A percentile compares a stretch with the other conserved stretches of the same genome.
phyloP scores from a whole-genome alignment of 257 asterid genomes.

The Solanum chaucha region DNA sequence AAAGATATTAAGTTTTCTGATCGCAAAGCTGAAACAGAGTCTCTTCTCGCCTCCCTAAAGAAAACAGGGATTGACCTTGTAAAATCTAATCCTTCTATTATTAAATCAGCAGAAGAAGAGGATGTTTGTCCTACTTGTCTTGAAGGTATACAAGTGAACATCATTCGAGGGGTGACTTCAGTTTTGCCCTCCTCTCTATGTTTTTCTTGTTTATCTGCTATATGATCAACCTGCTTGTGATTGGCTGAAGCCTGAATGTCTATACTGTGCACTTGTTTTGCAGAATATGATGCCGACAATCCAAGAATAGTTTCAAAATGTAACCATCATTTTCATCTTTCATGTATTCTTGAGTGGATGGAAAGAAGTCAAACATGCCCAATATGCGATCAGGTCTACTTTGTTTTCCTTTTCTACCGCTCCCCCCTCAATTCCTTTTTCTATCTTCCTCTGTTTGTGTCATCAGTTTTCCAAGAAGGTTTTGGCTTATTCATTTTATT shows the following conservation, averaged over 20 bases:
- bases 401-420: background rate
- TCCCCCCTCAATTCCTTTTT: background rate
- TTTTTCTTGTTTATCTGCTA: background rate
- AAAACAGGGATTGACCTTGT: conserved; percentile 27
- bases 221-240: background rate
- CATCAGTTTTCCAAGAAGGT: background rate
- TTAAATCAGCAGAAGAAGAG: conserved; percentile 29
- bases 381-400: conserved; percentile 55
- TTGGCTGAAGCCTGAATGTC: background rate
- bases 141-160: conserved; percentile 38
- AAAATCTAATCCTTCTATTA: conserved; percentile 17
- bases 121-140: conserved; percentile 82
- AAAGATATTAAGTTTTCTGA: conserved; percentile 24
- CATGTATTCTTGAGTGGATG: conserved; percentile 82
- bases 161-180: background rate
- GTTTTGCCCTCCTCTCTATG: background rate
- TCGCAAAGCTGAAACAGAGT: conserved; percentile 18
- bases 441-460: background rate
- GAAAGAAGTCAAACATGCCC: conserved; percentile 81
- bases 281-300: conserved; percentile 63
- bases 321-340: conserved; percentile 78
- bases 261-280: conserved; percentile 1
- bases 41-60: conserved; percentile 27
- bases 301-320: conserved; percentile 61
- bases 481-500: background rate